Conservation (phyloP, 2,329 filamentous ascomycete genomes). For the Pseudonectria buxi region DNA sequence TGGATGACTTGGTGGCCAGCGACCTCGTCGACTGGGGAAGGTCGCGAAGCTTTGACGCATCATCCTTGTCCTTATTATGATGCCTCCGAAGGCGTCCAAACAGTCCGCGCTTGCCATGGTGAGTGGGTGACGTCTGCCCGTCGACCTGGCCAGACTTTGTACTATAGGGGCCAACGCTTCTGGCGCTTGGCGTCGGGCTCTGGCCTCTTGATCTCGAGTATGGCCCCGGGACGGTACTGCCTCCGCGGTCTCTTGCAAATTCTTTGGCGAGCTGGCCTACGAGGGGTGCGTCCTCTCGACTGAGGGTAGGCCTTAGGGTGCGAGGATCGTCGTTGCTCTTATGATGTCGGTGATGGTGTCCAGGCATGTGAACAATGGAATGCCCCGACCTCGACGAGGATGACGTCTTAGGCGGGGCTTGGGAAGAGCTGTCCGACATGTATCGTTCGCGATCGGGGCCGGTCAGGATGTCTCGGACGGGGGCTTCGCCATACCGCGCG, state of each 20-base stretch:
- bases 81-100: slow-evolving; percentile 45
- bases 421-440: slow-evolving; percentile 40
- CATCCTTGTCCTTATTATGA: slow-evolving; percentile 49
- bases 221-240: slow-evolving; percentile 35
- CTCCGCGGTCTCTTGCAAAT: slow-evolving; percentile 44
- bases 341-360: slow-evolving; percentile 61
- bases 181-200: slow-evolving; percentile 74
- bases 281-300: slow-evolving; percentile 63
- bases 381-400: slow-evolving; percentile 55
- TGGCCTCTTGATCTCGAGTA: slow-evolving; percentile 56
- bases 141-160: slow-evolving; percentile 43
- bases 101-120: slow-evolving; percentile 45
- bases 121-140: slow-evolving; percentile 53
- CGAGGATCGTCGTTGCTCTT: slow-evolving; percentile 61
- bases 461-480: slow-evolving; percentile 62
- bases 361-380: slow-evolving; percentile 57
- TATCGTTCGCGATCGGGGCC: slow-evolving; percentile 65
- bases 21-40: slow-evolving; percentile 48
- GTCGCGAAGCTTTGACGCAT: slow-evolving; percentile 36
- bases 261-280: slow-evolving; percentile 34
- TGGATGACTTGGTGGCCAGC: slow-evolving; percentile 44
- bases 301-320: slow-evolving; percentile 63
- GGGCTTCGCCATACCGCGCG: slow-evolving; percentile 68
- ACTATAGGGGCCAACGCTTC: slow-evolving; percentile 47
- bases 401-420: slow-evolving; percentile 52